phyloP scores from a whole-genome alignment of 257 asterid genomes.

The Lycium barbarum region DNA sequence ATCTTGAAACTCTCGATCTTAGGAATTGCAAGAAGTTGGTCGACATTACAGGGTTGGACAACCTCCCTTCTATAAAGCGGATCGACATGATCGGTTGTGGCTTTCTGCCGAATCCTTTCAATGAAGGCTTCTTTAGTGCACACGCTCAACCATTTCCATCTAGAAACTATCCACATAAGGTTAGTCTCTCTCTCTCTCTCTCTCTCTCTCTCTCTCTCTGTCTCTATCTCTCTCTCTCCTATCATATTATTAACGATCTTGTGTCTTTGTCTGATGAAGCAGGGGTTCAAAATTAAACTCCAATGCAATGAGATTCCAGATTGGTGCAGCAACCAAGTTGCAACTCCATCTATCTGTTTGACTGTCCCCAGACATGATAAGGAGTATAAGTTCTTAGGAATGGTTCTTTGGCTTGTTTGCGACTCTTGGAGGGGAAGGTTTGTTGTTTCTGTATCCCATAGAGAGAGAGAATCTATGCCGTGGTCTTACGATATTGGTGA shows the following conservation, averaged over 20 bases:
- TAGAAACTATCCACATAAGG: not conserved
- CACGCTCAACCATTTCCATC: not conserved
- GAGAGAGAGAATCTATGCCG: too few relatives aligned
- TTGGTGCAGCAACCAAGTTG: not conserved
- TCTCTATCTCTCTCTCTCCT: too few relatives aligned
- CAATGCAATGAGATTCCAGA: not conserved
- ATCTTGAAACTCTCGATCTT: not conserved
- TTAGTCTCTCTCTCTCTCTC: not conserved
- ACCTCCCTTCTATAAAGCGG: not conserved
- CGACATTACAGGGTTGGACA: not conserved
- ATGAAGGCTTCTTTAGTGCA: constrained; percentile 8
- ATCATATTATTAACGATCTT: not conserved
- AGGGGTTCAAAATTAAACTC: not conserved
- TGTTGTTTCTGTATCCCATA: too few relatives aligned
- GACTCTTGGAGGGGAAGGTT: too few relatives aligned
- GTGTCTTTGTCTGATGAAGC: not conserved
- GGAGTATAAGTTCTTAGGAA: not conserved
- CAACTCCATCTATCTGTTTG: not conserved
- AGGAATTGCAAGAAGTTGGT: not conserved
- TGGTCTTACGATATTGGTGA: too few relatives aligned
- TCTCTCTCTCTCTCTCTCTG: not conserved
- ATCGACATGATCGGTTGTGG: not conserved
- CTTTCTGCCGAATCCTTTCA: not conserved
- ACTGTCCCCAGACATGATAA: not conserved
- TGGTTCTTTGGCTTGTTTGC: not conserved